Evolutionary conservation across 164 flowering plant genomes (phyloP), one percentile per base, ranked within the genome.

Genomic region (Euptelea pleiosperma): DNA sequence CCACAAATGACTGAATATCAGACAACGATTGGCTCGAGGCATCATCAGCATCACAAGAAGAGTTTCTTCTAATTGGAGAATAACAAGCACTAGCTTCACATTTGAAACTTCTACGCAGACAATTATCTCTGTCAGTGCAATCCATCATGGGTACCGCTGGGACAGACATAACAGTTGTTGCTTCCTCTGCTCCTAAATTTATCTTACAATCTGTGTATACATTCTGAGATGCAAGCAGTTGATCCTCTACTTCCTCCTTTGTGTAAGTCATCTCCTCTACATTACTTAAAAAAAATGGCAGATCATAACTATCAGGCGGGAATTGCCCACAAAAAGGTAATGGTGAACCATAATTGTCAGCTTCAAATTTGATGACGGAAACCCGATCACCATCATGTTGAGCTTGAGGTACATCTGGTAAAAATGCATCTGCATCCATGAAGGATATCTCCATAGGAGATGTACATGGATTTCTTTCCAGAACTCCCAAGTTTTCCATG

Each of bases 211-310:
- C 49, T 4, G 47, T 52, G 63, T 62, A 62, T 33, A 57, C 40
- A 50, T 36, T 74, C 16, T 55, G 66, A 57, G 60, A 41, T 16
- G 57, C 40, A 66, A 63, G 47, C 44, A 36, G 9, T 6, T 37
- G 15, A 22, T 65, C 74, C 46, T 51, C 68, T 6, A 30, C 21
- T 36, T 65, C 77, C 55, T 55, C 62, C 31, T 60, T 72, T 19
- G 30, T 15, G 21, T 53, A 28, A 60, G 21, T 47, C 22, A 11
- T 33, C 35, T 18, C 44, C 46, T 55, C 65, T 26, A 52, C 66
- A 51, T 53, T 61, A 29, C 37, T 51, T 6, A 54, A 36, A 4
- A 61, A 24, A 35, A 34, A 40, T 31, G 65, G 73, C 26, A 40
- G 40, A 61, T 37, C n/a, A 45, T 8, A 52, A 61, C 31, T 24